phyloP scores from a whole-genome alignment of 768 basidiomycete species.

The Astraeus odoratus region DNA sequence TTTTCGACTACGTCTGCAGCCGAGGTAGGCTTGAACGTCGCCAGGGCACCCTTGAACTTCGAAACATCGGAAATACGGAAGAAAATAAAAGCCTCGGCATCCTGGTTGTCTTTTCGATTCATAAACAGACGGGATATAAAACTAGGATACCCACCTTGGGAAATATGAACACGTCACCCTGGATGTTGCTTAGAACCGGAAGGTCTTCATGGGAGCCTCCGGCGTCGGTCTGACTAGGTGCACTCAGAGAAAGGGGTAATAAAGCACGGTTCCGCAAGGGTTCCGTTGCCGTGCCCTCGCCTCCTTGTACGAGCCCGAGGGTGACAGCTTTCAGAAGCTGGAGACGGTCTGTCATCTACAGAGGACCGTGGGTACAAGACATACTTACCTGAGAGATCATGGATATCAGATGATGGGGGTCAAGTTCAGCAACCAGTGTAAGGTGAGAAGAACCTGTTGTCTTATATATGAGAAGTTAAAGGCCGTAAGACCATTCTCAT shows the following conservation, averaged over 20 bases:
- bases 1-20: not conserved
- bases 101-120: not conserved
- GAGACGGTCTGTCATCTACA: too few species aligned
- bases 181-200: conserved; percentile 1
- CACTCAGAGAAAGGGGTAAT: not conserved
- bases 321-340: too few species aligned
- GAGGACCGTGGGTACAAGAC: too few species aligned
- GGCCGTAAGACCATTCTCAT: too few species aligned
- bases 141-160: not conserved
- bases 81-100: conserved; percentile 4
- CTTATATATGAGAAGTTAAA: too few species aligned
- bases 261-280: not conserved
- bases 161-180: conserved; percentile 4
- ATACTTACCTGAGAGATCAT: too few species aligned
- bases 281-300: too few species aligned
- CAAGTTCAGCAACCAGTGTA: too few species aligned
- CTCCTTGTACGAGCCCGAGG: too few species aligned
- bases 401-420: too few species aligned
- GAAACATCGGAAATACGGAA: conserved; percentile 1
- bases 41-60: not conserved
- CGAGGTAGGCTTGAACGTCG: not conserved
- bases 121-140: not conserved
- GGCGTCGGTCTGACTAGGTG: not conserved
- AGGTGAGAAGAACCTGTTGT: too few species aligned
- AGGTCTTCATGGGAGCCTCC: not conserved